Percentiles rank a stretch among this genome's conserved stretches.
These are phyloP conservation scores for Pilaira anomala DNA, from an alignment of 192 early-diverging fungal genomes.

Conservation along the genomic window DNA sequence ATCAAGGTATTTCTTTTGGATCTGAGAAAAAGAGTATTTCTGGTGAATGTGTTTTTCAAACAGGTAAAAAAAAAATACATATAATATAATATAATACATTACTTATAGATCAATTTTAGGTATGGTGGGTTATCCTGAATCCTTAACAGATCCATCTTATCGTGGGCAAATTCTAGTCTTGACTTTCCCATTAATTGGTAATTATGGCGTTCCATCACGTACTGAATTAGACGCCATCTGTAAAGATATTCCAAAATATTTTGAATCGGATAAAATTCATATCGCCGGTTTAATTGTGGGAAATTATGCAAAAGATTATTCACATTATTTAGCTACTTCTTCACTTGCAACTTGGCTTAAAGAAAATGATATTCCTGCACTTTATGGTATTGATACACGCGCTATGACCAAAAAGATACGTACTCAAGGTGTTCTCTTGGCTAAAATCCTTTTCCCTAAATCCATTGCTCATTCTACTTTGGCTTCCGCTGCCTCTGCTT, in stretches of 20 bases:
- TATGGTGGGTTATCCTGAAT: slow-evolving; percentile 99
- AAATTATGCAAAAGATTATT: slow-evolving; percentile 86
- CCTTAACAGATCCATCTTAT: slow-evolving; percentile 97
- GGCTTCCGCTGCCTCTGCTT: slow-evolving; percentile 37
- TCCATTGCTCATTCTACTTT: slow-evolving; percentile 37
- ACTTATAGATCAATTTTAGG: slow-evolving; percentile 39
- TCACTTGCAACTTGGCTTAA: slow-evolving; percentile 90
- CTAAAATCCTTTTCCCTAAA: slow-evolving; percentile 87
- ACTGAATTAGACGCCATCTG: slow-evolving; percentile 78
- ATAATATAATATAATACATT: not conserved
- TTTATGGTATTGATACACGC: slow-evolving; percentile 95
- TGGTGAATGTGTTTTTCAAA: slow-evolving; percentile 99
- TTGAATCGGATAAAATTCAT: slow-evolving; percentile 95
- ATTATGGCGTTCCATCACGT: slow-evolving; percentile 95
- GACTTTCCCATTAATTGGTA: slow-evolving; percentile 96
- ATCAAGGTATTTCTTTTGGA: slow-evolving; percentile 94
- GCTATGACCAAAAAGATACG: slow-evolving; percentile 97
- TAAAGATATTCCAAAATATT: slow-evolving; percentile 88
- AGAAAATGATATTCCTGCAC: slow-evolving; percentile 86
- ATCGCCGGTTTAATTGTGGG: slow-evolving; percentile 90
- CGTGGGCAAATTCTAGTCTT: slow-evolving; percentile 96
- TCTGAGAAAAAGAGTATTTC: slow-evolving; percentile 79
- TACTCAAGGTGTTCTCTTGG: slow-evolving; percentile 83
- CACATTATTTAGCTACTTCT: slow-evolving; percentile 86
- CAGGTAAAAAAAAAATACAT: slow-evolving; percentile 54